These are phyloP conservation scores for Ophiocordyceps camponoti-leonardi DNA, from an alignment of 2,329 filamentous ascomycete species.

Conservation along the genomic window DNA sequence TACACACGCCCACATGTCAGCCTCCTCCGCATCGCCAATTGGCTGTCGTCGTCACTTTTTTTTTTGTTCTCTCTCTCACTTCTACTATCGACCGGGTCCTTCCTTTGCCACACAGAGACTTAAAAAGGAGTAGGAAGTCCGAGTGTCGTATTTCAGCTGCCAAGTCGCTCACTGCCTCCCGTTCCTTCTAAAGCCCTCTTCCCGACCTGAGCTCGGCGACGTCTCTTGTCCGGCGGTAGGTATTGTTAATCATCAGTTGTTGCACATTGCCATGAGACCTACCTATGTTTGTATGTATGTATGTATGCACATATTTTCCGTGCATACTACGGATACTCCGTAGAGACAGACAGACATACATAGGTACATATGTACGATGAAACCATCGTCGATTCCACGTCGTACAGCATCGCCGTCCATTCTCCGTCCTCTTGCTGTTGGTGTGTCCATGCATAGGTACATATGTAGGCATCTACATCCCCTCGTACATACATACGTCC, in stretches of 20 bases:
- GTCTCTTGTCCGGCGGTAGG: too few relatives aligned
- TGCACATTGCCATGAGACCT: too few relatives aligned
- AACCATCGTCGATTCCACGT: constrained; percentile 1
- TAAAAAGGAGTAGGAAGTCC: too few relatives aligned
- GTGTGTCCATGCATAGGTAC: background rate
- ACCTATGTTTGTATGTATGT: background rate
- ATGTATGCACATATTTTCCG: background rate
- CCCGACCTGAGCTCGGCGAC: background rate
- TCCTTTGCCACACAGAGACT: too few relatives aligned
- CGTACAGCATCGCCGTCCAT: background rate
- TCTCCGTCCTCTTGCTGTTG: background rate
- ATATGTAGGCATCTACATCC: too few relatives aligned
- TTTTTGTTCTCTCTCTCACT: too few relatives aligned
- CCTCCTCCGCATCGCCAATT: background rate
- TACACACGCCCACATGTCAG: background rate
- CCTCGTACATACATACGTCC: too few relatives aligned
- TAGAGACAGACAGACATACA: too few relatives aligned
- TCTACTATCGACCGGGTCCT: too few relatives aligned
- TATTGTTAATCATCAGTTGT: too few relatives aligned
- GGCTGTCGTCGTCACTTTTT: background rate
- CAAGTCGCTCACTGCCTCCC: background rate
- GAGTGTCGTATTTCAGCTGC: constrained; percentile 1
- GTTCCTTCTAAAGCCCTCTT: background rate
- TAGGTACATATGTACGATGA: background rate
- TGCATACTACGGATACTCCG: too few relatives aligned